Evolutionary conservation across 768 basidiomycete species (phyloP).

Genomic region (Ramaria sp.): DNA sequence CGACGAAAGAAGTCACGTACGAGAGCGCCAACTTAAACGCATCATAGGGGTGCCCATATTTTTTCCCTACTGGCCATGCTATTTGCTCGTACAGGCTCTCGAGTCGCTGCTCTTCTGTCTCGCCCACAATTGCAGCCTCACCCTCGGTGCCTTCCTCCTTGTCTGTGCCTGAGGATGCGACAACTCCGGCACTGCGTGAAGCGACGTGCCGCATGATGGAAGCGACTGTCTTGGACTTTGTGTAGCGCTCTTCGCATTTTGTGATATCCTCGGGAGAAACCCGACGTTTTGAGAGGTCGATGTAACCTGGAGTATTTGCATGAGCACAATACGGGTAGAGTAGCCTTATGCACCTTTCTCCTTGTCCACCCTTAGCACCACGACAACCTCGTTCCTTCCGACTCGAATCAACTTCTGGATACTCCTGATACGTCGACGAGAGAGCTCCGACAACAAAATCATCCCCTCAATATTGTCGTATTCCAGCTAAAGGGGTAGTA

Average conservation of each 20-base stretch:
- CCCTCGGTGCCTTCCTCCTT: conserved; percentile 27
- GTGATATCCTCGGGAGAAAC: conserved; percentile 97
- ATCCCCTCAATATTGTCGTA: conserved; percentile 99
- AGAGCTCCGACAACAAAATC: conserved; percentile 98
- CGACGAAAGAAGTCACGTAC: conserved; percentile 34
- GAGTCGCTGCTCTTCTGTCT: conserved; percentile 67
- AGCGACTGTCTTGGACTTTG: conserved; percentile 94
- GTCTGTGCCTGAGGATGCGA: conserved; percentile 21
- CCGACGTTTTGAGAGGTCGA: conserved; percentile 96
- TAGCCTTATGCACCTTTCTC: conserved; percentile 69
- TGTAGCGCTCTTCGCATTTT: conserved; percentile 98
- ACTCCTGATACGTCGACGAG: conserved; percentile 87
- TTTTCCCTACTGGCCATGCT: conserved; percentile 86
- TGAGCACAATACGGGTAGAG: not conserved
- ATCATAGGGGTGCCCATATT: conserved; percentile 93
- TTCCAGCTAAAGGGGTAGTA: conserved; percentile 54
- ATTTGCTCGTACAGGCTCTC: conserved; percentile 85
- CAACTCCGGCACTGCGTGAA: conserved; percentile 33
- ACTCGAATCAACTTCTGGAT: conserved; percentile 98
- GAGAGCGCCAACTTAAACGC: conserved; percentile 95
- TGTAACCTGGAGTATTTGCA: conserved; percentile 57
- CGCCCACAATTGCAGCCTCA: conserved; percentile 29
- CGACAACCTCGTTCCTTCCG: conserved; percentile 96
- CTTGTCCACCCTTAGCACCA: conserved; percentile 95
- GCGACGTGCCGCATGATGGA: conserved; percentile 89